Evolutionary conservation across 768 basidiomycete genomes (phyloP), one percentile per base, ranked within the genome.

Genomic region (Hortiboletus campestris): DNA sequence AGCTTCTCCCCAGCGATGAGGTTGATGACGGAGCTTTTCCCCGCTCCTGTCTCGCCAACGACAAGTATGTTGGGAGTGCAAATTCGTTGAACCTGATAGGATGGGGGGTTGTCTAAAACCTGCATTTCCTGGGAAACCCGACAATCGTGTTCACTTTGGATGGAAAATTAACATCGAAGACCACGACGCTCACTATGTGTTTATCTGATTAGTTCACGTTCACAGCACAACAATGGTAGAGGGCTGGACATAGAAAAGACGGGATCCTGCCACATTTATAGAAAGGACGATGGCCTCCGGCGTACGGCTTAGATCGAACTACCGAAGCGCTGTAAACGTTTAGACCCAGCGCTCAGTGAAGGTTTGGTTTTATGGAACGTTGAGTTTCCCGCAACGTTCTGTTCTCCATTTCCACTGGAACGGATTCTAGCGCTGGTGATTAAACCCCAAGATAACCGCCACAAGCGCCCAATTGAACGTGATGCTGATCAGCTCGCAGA

Each of bases 1-100:
- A 63, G 44, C 0, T 61, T 14, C 6, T 58, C 38, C 12, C 68
- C 68, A 19, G 62, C 63, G 36, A 78, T 56, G 64, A 78, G 71
- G 56, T 78, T 78, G 51, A 78, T 58, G 31, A 77, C 65, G 2
- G 74, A 75, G 53, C 77, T 78, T 52, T 78, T 78, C 10, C 72
- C 67, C 6, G 41, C 55, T 1, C 67, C 67, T 28, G 67, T 67
- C 55, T 69, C 67, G 7, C 67, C 72, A 13, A 78, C 76, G 36
- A 64, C 68, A 16, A 68, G 76, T 8, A 57, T 65, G 11, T 78
- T 78, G 43, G 74, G 74, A 41, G 57, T 41, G 32, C 17, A 36
- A 13, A 17, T 14, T 20, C 52, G 61, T 25, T 56, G 67, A n/a
- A 5, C 9, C 3, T 49, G 46, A 48, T 61, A 63, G 28, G 59